phyloP scores from a whole-genome alignment of 176 grass and related monocot species.

The Musa itinerans region DNA sequence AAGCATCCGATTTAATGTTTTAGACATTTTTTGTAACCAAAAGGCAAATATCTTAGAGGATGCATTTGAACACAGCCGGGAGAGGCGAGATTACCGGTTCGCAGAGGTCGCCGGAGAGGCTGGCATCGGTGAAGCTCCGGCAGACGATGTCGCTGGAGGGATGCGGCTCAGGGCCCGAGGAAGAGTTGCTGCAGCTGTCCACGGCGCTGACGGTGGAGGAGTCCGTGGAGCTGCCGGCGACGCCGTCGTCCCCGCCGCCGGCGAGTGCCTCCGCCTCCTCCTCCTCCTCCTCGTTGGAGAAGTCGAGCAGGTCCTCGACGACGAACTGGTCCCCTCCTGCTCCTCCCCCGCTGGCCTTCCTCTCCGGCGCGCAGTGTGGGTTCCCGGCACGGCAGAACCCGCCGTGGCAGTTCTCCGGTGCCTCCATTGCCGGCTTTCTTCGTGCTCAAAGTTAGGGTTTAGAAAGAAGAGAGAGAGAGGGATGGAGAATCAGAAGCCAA shows the following conservation, averaged over 20 bases:
- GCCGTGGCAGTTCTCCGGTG: slow-evolving; percentile 24
- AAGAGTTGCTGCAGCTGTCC: slow-evolving; percentile 76
- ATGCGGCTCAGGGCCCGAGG: slow-evolving; percentile 33
- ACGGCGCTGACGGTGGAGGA: slow-evolving; percentile 77
- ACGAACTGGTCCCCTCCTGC: slow-evolving; percentile 44
- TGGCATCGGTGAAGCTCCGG: slow-evolving; percentile 30
- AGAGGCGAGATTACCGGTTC: slow-evolving; percentile 53
- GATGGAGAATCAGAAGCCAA: slow-evolving; percentile 11
- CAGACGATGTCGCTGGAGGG: slow-evolving; percentile 8
- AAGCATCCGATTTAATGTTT: neutral
- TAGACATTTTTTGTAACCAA: neutral
- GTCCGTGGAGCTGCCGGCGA: slow-evolving; percentile 45
- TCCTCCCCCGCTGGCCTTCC: slow-evolving; percentile 31
- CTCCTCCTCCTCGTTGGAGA: slow-evolving; percentile 69
- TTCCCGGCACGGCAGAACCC: slow-evolving; percentile 22
- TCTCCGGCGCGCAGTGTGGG: slow-evolving; percentile 23
- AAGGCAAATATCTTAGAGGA: neutral
- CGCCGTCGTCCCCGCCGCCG: no score
- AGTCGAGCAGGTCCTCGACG: slow-evolving; percentile 79
- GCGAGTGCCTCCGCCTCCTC: slow-evolving; percentile 16
- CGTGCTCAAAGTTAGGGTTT: slow-evolving; percentile 35
- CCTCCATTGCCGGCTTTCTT: slow-evolving; percentile 14
- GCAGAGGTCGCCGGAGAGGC: slow-evolving; percentile 58
- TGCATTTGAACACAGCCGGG: neutral
- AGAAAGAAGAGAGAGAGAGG: slow-evolving; percentile 21